Base-by-base conservation (phyloP, 768 basidiomycete species). In the Rhodotorula babjevae region DNA sequence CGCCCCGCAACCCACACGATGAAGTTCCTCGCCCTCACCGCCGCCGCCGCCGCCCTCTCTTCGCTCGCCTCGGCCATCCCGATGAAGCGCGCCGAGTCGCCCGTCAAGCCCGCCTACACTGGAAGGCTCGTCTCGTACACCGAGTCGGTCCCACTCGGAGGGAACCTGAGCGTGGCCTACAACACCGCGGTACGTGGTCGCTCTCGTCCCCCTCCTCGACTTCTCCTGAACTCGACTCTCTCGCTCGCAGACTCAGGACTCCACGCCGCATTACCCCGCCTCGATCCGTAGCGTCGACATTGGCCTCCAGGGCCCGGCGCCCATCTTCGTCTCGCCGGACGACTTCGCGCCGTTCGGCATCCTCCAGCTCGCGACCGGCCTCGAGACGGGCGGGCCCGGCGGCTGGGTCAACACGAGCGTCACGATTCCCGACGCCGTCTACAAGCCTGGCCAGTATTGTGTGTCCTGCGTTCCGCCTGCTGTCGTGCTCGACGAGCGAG, bases 361-460 rank as follows among this genome's bases (percentile, higher is more conserved):
- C 31, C n/a, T 33, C 55, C 31, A 56, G 19, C 21, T 65, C 44
- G 29, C 10, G 16, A 57, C 8, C 7, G 64, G 29, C 3, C 8
- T 57, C 19, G 5, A 23, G 15, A 27, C 46, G 29, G 64, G 56
- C 19, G 64, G 64, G 0, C 64, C 64, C 29, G 64, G 64, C 55
- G 56, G 44, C 10, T 65, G 56, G 55, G 29, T 56, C 55, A 65
- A 65, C 64, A 14, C 9, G 19, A 40, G 29, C 2, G 14, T 58
- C 21, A 2, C 21, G n/a, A 4, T 25, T 2, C 27, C 42, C 2
- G 3, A 6, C 2, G 15, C 31, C 3, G 40, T 44, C n/a, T n/a
- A n/a, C 42, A 11, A 61, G 42, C 14, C 60, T 25, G 42, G 44
- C 1, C 2, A 42, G 25, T 42, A 44, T 40, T 42, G 27, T n/a